Conservation (phyloP, 192 early-diverging fungal genomes). For the Rhizoclosmatium globosum region DNA sequence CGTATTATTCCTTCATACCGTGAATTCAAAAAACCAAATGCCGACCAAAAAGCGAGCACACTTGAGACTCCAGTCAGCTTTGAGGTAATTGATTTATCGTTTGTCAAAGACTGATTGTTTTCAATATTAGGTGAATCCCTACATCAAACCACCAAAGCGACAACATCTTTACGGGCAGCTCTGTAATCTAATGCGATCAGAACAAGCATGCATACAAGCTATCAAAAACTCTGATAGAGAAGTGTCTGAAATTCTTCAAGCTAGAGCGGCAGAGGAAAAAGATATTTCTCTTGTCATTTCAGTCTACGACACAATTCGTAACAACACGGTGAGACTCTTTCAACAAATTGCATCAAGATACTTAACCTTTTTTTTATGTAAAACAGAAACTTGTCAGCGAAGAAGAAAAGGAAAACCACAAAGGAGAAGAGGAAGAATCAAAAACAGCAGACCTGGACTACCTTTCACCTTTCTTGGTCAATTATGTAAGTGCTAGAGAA, state of each 20-base stretch:
- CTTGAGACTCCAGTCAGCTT: slow-evolving; percentile 52
- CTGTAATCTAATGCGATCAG: slow-evolving; percentile 49
- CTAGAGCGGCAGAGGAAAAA: slow-evolving; percentile 56
- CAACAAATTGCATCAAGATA: neutral
- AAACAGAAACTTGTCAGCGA: slow-evolving; percentile 53
- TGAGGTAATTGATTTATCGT: slow-evolving; percentile 20
- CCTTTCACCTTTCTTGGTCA: slow-evolving; percentile 66
- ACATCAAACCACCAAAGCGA: slow-evolving; percentile 58
- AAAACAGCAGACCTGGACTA: slow-evolving; percentile 63
- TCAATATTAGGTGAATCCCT: slow-evolving; percentile 50
- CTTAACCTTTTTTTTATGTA: neutral
- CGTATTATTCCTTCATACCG: slow-evolving; percentile 58
- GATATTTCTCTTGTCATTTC: slow-evolving; percentile 57
- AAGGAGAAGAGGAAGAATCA: slow-evolving; percentile 61
- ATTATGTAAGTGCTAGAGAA: slow-evolving; percentile 51
- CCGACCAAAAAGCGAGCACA: slow-evolving; percentile 59
- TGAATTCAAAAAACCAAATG: slow-evolving; percentile 63
- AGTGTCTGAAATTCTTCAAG: slow-evolving; percentile 56
- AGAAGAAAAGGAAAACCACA: slow-evolving; percentile 59
- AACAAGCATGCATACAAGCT: slow-evolving; percentile 56
- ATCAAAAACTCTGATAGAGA: slow-evolving; percentile 61
- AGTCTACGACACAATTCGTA: slow-evolving; percentile 66
- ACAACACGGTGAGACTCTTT: slow-evolving; percentile 52
- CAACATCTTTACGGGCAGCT: slow-evolving; percentile 64
- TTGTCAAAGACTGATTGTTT: neutral